These are phyloP conservation scores for Mallotus nudiflorus DNA, from an alignment of 345 rosid genomes.

Conservation along the genomic window DNA sequence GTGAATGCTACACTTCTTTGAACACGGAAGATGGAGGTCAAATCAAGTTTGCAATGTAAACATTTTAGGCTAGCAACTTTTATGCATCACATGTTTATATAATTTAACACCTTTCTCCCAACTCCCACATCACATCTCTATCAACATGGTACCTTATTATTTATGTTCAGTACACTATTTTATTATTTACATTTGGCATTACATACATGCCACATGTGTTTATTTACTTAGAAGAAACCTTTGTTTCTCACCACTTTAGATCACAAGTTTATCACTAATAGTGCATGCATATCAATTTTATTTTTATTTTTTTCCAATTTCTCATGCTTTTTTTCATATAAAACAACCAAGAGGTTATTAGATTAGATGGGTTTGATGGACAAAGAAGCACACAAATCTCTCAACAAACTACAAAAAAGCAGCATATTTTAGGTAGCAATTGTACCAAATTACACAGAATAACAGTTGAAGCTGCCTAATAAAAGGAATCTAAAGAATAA, in stretches of 20 bases:
- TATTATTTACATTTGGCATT: too few species aligned
- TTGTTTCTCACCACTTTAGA: neutral
- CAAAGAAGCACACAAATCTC: neutral
- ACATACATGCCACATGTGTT: too few species aligned
- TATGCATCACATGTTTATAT: too few species aligned
- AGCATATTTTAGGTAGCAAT: neutral
- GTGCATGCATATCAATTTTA: too few species aligned
- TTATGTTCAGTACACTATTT: too few species aligned
- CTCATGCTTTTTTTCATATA: too few species aligned
- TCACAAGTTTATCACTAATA: neutral
- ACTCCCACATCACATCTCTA: neutral
- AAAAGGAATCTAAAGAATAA: constrained; percentile 1
- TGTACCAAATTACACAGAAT: neutral
- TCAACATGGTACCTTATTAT: too few species aligned
- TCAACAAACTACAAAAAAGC: constrained; percentile 7
- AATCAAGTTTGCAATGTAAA: neutral
- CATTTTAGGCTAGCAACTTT: too few species aligned
- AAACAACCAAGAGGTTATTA: neutral
- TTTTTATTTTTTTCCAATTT: too few species aligned
- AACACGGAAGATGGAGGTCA: neutral
- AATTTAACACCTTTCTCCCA: neutral
- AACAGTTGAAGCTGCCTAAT: neutral
- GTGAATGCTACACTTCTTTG: neutral
- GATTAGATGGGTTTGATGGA: neutral
- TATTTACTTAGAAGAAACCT: too few species aligned